Conservation (phyloP, 306 rosid species). For the Rosa rugosa region DNA sequence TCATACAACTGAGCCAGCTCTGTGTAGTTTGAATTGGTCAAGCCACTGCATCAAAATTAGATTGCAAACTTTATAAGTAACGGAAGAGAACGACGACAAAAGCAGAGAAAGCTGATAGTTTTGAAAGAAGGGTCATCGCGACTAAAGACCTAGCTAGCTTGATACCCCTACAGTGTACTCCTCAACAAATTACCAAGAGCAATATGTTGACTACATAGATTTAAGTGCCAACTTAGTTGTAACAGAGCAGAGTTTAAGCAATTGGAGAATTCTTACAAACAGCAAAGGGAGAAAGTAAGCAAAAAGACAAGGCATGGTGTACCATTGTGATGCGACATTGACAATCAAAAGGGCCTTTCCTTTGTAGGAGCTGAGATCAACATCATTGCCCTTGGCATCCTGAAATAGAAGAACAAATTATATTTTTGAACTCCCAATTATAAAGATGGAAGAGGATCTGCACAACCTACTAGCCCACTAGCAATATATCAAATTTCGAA, state of each 20-base stretch:
- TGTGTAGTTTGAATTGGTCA: slow-evolving; percentile 94
- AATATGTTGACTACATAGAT: neutral
- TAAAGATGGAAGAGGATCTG: too few species aligned
- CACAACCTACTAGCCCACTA: neutral
- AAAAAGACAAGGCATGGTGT: slow-evolving; percentile 5
- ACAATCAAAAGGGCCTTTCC: slow-evolving; percentile 88
- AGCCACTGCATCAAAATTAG: slow-evolving; percentile 69
- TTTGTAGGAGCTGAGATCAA: slow-evolving; percentile 79
- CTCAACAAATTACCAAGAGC: neutral
- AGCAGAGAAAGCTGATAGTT: neutral
- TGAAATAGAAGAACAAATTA: slow-evolving; percentile 26
- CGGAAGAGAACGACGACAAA: neutral
- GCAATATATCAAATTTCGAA: neutral
- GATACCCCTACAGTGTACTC: neutral
- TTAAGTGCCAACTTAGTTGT: neutral
- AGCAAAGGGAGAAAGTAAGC: neutral
- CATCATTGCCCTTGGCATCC: slow-evolving; percentile 91
- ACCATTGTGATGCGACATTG: slow-evolving; percentile 99
- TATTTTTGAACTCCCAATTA: neutral
- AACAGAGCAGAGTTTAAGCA: neutral
- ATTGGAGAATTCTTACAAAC: too few species aligned
- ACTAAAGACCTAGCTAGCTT: neutral
- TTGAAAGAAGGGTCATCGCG: neutral
- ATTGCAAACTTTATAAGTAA: slow-evolving; percentile 11
- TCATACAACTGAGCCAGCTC: slow-evolving; percentile 85